These are phyloP conservation scores for Aspergillus fumigatus DNA, from an alignment of 2,329 filamentous ascomycete genomes.

Conservation along the genomic window DNA sequence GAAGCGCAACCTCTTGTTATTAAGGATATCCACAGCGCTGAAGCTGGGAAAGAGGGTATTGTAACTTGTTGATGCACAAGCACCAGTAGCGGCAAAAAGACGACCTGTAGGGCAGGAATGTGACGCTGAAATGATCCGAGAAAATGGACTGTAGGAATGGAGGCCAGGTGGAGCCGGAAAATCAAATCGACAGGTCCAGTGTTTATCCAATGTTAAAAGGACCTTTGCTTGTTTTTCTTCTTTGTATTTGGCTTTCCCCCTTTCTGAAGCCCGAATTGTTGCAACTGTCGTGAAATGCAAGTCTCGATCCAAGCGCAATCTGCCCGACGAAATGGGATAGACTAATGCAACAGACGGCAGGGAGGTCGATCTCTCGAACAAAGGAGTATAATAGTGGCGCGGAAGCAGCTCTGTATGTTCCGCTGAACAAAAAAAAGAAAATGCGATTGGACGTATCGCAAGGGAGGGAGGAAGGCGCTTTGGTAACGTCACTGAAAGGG, in stretches of 20 bases:
- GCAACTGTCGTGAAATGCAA: conserved; percentile 12
- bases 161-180: conserved; percentile 13
- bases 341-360: conserved; percentile 30
- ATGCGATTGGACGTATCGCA: conserved; percentile 17
- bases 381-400: conserved; percentile 17
- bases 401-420: conserved; percentile 19
- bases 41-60: conserved; percentile 10
- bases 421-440: conserved; percentile 13
- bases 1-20: conserved; percentile 33
- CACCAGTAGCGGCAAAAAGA: conserved; percentile 9
- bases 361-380: conserved; percentile 29
- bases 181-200: conserved; percentile 17
- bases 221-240: background rate
- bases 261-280: conserved; percentile 5
- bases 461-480: conserved; percentile 17
- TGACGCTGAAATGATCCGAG: conserved; percentile 18
- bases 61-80: conserved; percentile 14
- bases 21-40: conserved; percentile 26
- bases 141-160: conserved; percentile 16
- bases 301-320: conserved; percentile 13
- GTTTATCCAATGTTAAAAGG: background rate
- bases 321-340: conserved; percentile 17
- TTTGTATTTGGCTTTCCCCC: conserved; percentile 4
- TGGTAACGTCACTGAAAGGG: conserved; percentile 15
- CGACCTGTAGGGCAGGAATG: conserved; percentile 27